Base-by-base conservation (phyloP, 2,329 filamentous ascomycete species). In the Leptodontidium sp. region DNA sequence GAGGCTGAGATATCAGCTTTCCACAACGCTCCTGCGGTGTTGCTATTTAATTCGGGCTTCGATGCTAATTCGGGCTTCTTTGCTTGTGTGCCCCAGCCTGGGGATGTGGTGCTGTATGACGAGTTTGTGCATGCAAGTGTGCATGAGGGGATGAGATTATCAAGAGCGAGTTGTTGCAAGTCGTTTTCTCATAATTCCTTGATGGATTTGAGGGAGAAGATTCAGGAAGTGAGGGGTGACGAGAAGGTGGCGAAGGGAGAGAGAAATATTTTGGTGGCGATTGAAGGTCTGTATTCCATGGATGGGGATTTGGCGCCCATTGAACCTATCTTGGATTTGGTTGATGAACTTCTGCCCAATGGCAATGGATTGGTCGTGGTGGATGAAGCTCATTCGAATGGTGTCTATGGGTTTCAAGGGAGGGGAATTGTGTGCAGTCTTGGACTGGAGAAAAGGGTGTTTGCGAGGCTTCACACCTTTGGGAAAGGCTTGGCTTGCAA, bases 81-180 rank as follows among this genome's bases (percentile, higher is more conserved):
- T 24, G 78, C 82, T 0, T 81, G 81, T 40, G 77, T 88, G 15
- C 86, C 86, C 0, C 84, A 83, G 35, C 81, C 81, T 0, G 85
- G 84, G 0, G 87, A 88, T 74, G 75, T 82, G 1, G 83, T 93
- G 24, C 74, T 92, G 0, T 89, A 89, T 68, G 90, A 93, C 77
- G 87, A 88, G 71, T 81, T 88, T 15, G 86, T 91, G 3, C 90
- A 92, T 73, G 90, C 90, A 0, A 91, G 88, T 76, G 84, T 85
- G 12, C 80, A 87, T 6, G 88, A 88, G 0, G 77, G 79, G 0
- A 76, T 79, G 49, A 82, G 73, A 76, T 64, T 83, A 0, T 70
- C 78, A 6, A 74, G 72, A 69, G 1, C 86, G 0, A 79, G 74
- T 0, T 78, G 74, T 45, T 81, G 72, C 15, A 61, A 86, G 0